These are phyloP conservation scores for Psidium friedrichsthalianum DNA, from an alignment of 345 rosid genomes.

Conservation along the genomic window DNA sequence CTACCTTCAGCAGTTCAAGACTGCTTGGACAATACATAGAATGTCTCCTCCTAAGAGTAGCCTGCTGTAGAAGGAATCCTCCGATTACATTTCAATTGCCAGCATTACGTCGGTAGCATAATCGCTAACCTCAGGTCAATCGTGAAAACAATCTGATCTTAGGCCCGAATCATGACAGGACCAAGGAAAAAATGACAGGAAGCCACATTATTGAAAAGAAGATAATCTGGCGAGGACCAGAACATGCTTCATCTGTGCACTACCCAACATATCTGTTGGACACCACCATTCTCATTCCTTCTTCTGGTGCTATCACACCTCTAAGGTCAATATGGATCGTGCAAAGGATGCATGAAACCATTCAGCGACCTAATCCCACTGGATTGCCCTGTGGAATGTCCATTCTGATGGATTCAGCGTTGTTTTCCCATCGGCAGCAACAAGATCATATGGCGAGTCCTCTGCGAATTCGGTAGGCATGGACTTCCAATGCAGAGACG, in stretches of 20 bases:
- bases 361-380: conserved; percentile 43
- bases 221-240: not conserved
- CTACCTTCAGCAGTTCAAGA: not conserved
- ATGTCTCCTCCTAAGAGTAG: not conserved
- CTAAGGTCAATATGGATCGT: not conserved
- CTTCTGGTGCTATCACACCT: not conserved
- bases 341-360: not conserved
- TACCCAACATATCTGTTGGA: not conserved
- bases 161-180: not conserved
- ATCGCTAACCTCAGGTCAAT: not conserved
- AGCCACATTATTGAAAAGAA: not conserved
- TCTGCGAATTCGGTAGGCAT: conserved; percentile 81
- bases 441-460: conserved; percentile 67
- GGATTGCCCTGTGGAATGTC: conserved; percentile 71
- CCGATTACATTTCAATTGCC: not conserved
- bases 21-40: not conserved
- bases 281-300: not conserved
- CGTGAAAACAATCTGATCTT: not conserved
- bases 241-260: not conserved
- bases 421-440: conserved; percentile 62
- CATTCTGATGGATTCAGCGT: conserved; percentile 76
- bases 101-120: not conserved
- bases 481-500: conserved; percentile 86
- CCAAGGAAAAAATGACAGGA: no score
- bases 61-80: not conserved